Evolutionary conservation across 2,329 filamentous ascomycete species (phyloP), one percentile per base, ranked within the genome.

Genomic region (Aspergillus quadricinctus): DNA sequence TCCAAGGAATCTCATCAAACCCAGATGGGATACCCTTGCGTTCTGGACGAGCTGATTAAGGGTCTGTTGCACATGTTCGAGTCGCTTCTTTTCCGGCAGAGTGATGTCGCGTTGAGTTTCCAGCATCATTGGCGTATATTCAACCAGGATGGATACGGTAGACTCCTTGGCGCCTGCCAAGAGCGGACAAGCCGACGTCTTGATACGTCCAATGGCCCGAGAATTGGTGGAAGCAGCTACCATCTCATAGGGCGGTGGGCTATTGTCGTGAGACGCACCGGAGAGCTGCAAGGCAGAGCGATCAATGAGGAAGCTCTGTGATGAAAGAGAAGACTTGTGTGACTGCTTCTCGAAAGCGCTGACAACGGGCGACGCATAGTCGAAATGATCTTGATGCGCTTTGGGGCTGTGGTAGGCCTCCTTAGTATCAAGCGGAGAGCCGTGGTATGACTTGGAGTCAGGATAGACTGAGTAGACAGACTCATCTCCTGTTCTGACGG

Each of bases 1-100:
- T 2, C 77, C 77, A 8, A 80, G 60, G 51, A 80, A 77, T 52
- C 71, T 73, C 59, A 80, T 62, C 25, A 77, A 61, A 14, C 72
- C 74, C 35, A 76, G 65, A 51, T 76, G 75, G 9, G 72, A 74
- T 17, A 77, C 72, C 37, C 72, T 65, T 9, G 74, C 67, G 60
- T 76, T 77, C 41, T 76, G 73, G 10, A 76, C 63, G 17, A 77
- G 62, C 35, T 74, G 72, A 35, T 76, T 71, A 3, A 77, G 65
- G 5, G 71, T 71, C 52, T 71, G 60, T 55, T 73, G 70, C 11
- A 77, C 64, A 28, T 68, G 71, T 31, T 74, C 68, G 21, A 77
- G 55, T 27, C 75, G 69, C 28, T 68, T 57, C 9, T 58, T 65
- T 29, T 57, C 63, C 17, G 72, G 71, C 1, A 66, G 55, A 1